Evolutionary conservation across 495 filamentous ascomycete species (phyloP).

Genomic region (Podospora bellae-mahoneyi): DNA sequence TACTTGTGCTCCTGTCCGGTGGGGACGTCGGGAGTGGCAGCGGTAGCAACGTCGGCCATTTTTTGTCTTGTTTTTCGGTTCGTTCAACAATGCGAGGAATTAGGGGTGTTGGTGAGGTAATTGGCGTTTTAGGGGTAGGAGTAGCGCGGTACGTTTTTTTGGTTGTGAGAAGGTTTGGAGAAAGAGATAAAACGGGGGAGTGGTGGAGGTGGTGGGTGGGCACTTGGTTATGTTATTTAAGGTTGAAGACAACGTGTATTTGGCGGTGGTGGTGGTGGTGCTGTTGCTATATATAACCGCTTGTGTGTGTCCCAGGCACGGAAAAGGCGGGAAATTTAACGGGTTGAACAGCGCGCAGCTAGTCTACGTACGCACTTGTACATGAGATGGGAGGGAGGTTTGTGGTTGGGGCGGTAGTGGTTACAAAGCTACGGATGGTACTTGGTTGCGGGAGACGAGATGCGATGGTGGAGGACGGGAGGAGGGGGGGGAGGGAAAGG

Average conservation of each 20-base stretch:
- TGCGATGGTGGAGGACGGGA: background rate
- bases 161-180: background rate
- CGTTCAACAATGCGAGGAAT: background rate
- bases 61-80: conserved; percentile 16
- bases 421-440: background rate
- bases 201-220: too few species aligned
- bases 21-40: conserved; percentile 8
- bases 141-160: too few species aligned
- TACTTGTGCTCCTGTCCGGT: conserved; percentile 51
- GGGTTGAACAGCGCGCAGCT: too few species aligned
- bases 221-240: too few species aligned
- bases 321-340: too few species aligned
- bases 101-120: background rate
- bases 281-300: too few species aligned
- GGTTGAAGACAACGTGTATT: too few species aligned
- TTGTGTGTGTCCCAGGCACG: too few species aligned
- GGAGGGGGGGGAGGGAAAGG: background rate
- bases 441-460: background rate
- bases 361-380: too few species aligned
- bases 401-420: background rate
- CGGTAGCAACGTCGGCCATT: conserved; percentile 41
- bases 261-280: too few species aligned
- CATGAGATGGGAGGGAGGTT: background rate
- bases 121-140: background rate
- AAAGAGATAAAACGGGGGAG: background rate